Evolutionary conservation across 2,329 filamentous ascomycete species (phyloP).

Genomic region (Epichloe gansuensis): DNA sequence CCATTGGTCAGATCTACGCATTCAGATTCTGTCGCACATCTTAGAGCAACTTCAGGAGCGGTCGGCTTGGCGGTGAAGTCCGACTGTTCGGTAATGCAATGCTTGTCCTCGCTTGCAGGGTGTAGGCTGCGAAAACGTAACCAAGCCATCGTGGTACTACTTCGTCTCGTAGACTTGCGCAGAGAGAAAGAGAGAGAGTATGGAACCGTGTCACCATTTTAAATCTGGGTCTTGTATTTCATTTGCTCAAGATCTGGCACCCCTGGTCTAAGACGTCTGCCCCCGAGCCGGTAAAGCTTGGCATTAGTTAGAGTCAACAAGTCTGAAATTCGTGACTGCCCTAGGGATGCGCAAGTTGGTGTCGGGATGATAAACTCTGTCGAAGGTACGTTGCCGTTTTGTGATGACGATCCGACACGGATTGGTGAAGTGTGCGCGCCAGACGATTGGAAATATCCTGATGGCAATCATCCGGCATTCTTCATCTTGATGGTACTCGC

Average conservation of each 20-base stretch:
- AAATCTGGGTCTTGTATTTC: neutral
- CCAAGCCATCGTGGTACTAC: neutral
- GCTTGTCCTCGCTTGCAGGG: neutral
- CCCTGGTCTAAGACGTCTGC: neutral
- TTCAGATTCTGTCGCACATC: neutral
- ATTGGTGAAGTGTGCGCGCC: neutral
- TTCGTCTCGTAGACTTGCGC: neutral
- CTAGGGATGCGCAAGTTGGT: neutral
- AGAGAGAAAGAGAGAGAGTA: neutral
- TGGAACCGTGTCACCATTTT: neutral
- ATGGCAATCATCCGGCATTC: neutral
- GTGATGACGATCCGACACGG: neutral
- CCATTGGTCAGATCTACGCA: neutral
- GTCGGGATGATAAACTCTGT: neutral
- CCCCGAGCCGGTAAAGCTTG: neutral
- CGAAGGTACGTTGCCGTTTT: neutral
- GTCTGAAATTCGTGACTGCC: neutral
- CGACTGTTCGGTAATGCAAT: neutral
- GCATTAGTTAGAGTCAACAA: neutral
- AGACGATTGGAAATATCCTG: neutral
- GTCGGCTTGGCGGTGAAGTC: neutral
- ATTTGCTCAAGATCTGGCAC: neutral
- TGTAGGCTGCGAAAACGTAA: too few species aligned
- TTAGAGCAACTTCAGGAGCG: neutral
- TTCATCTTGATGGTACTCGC: neutral